phyloP scores from a whole-genome alignment of 805 yeast species.

The Metschnikowia gelsemii region DNA sequence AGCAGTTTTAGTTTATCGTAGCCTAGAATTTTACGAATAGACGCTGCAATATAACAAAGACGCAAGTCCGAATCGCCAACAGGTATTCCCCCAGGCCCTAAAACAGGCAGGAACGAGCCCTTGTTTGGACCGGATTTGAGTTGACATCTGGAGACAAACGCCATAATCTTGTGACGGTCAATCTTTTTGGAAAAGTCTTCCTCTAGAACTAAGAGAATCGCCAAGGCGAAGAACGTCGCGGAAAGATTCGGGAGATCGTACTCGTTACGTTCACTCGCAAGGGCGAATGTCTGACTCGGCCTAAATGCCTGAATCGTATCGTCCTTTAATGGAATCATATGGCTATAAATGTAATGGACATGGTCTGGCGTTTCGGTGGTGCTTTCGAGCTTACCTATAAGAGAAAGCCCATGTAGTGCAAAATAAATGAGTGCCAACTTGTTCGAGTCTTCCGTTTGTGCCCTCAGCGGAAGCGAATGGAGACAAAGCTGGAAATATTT shows the following conservation, averaged over 20 bases:
- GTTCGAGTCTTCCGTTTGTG: constrained; percentile 66
- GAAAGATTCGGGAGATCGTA: constrained; percentile 68
- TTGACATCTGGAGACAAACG: constrained; percentile 63
- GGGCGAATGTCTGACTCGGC: constrained; percentile 51
- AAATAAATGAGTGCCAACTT: constrained; percentile 70
- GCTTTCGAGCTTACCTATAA: constrained; percentile 40
- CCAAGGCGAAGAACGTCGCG: constrained; percentile 74
- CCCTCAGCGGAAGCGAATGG: constrained; percentile 51
- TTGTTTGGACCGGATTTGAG: constrained; percentile 25
- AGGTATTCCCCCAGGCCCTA: constrained; percentile 23
- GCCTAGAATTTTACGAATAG: constrained; percentile 54
- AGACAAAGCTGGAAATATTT: constrained; percentile 53
- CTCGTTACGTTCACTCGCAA: constrained; percentile 17
- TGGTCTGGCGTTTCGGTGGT: constrained; percentile 22
- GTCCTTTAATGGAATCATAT: constrained; percentile 34
- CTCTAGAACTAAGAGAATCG: constrained; percentile 51
- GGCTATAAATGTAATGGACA: constrained; percentile 47
- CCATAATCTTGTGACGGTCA: constrained; percentile 50
- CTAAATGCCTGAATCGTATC: constrained; percentile 50
- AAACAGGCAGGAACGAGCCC: constrained; percentile 39
- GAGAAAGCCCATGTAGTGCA: constrained; percentile 58
- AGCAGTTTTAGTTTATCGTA: constrained; percentile 29
- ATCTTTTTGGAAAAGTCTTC: constrained; percentile 36
- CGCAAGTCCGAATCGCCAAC: constrained; percentile 75
- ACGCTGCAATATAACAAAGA: constrained; percentile 69